Conservation (phyloP, 257 asterid species). For the Verbascum thapsus region DNA sequence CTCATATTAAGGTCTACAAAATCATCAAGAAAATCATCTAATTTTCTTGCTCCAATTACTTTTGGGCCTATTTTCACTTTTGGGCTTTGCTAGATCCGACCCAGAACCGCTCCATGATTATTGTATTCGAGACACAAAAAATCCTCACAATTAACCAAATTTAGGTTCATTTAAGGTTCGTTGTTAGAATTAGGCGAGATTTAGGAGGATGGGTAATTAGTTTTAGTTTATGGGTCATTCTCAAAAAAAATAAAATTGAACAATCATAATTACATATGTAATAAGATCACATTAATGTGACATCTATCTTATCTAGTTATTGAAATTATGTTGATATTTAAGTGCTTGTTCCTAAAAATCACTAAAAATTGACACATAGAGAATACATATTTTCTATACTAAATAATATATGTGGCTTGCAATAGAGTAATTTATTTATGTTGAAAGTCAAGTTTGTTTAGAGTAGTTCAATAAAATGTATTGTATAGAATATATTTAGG, state of each 20-base stretch:
- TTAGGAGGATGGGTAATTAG: slow-evolving; percentile 40
- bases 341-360: no score
- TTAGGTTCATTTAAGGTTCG: slow-evolving; percentile 50
- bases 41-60: slow-evolving; percentile 30
- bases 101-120: slow-evolving; percentile 62
- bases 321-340: no score
- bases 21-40: slow-evolving; percentile 34
- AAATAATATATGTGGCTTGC: neutral
- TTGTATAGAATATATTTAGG: slow-evolving; percentile 6
- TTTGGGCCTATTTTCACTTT: slow-evolving; percentile 20
- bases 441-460: slow-evolving; percentile 17
- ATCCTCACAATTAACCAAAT: slow-evolving; percentile 28
- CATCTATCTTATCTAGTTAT: no score
- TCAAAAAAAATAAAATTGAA: no score
- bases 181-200: slow-evolving; percentile 42
- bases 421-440: slow-evolving; percentile 6
- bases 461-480: slow-evolving; percentile 19
- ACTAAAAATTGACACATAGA: neutral
- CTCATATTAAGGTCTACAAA: neutral
- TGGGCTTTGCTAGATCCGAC: slow-evolving; percentile 39
- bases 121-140: slow-evolving; percentile 48
- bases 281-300: no score
- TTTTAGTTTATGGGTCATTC: no score
- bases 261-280: no score
- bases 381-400: neutral